phyloP scores from a whole-genome alignment of 371 early-diverging fungal species.

The Dinochytrium kinnereticum region DNA sequence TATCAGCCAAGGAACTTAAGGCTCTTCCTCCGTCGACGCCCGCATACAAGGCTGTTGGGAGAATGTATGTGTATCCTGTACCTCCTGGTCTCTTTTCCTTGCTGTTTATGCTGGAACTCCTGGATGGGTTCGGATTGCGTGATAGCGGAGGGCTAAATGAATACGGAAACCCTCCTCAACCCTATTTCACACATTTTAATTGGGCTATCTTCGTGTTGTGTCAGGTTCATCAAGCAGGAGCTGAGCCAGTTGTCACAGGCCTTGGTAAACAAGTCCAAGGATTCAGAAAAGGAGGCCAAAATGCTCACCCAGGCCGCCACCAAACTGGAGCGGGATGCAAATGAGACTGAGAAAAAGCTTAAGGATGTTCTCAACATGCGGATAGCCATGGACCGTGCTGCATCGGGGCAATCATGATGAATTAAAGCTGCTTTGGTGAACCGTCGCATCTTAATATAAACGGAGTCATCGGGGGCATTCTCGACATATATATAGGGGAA shows the following conservation, averaged over 20 bases:
- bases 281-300: slow-evolving; percentile 40
- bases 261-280: slow-evolving; percentile 29
- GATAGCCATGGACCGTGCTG: slow-evolving; percentile 10
- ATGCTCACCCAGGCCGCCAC: slow-evolving; percentile 41
- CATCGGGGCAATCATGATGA: no score
- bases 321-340: slow-evolving; percentile 48
- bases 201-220: no score
- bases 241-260: slow-evolving; percentile 31
- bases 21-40: slow-evolving; percentile 28
- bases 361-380: slow-evolving; percentile 43
- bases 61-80: slow-evolving; percentile 37
- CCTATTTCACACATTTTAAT: not conserved
- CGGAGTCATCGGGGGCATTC: no score
- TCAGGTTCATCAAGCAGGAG: slow-evolving; percentile 49
- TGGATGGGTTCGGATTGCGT: no score
- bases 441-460: no score
- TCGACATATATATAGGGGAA: no score
- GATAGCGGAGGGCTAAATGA: no score
- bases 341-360: slow-evolving; percentile 41
- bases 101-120: not conserved
- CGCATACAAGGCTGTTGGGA: slow-evolving; percentile 54
- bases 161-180: no score
- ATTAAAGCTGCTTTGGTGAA: no score
- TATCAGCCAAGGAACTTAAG: slow-evolving; percentile 50
- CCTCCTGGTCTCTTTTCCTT: slow-evolving; percentile 5